Conservation (phyloP, 202 grass and related monocot species). For the Panicum virgatum region DNA sequence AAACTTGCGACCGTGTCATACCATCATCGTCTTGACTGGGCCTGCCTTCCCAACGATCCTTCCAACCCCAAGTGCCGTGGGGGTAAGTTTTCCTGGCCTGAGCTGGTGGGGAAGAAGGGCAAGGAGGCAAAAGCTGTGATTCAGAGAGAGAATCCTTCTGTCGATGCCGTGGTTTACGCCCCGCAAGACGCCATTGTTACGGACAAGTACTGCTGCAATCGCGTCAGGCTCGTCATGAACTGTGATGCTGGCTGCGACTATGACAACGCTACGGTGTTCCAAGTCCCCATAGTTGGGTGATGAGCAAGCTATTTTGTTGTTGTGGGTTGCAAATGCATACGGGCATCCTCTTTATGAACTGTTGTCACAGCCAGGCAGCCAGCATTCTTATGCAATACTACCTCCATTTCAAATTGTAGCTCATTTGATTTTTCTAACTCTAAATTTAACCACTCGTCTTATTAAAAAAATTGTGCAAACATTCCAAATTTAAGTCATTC, state of each 20-base stretch:
- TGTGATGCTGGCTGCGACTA: background rate
- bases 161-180: background rate
- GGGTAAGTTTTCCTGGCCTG: constrained; percentile 23
- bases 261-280: background rate
- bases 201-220: constrained; percentile 32
- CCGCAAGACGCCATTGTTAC: constrained; percentile 12
- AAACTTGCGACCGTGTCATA: constrained; percentile 10
- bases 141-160: background rate
- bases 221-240: constrained; percentile 22
- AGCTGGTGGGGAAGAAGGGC: constrained; percentile 22
- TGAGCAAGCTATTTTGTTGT: background rate
- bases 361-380: background rate
- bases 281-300: constrained; percentile 33
- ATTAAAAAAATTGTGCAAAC: too few relatives aligned
- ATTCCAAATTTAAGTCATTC: too few relatives aligned
- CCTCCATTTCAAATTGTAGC: too few relatives aligned
- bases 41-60: background rate
- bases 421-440: too few relatives aligned
- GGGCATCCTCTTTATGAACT: background rate
- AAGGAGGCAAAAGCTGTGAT: background rate
- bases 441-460: too few relatives aligned
- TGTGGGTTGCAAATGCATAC: too few relatives aligned
- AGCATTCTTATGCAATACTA: too few relatives aligned
- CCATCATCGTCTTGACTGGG: background rate
- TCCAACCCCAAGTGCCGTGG: background rate